Percentiles rank a stretch among this genome's conserved stretches.
Evolutionary conservation across 2,329 filamentous ascomycete genomes (phyloP).

Genomic region (Neofusicoccum kwambonambiense): DNA sequence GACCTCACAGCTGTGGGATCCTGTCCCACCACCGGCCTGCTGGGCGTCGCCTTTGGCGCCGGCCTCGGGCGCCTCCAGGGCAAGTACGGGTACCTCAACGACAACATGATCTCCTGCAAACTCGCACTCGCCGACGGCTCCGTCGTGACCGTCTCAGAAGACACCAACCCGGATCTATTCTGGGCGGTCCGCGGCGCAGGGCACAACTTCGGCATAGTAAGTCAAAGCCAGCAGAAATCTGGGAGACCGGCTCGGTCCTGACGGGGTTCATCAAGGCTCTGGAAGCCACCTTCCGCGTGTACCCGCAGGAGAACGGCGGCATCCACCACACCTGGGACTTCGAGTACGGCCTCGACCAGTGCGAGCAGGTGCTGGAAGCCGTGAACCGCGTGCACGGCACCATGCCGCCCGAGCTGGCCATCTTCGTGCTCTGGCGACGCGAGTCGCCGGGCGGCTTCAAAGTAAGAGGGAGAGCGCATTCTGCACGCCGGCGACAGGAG

Average conservation of each 20-base stretch:
- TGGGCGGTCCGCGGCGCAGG: constrained; percentile 50
- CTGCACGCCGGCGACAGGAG: no score
- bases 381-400: background rate
- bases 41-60: background rate
- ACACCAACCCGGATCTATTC: constrained; percentile 50
- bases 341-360: background rate
- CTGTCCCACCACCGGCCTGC: background rate
- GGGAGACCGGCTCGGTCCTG: no score
- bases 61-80: background rate
- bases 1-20: background rate
- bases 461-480: background rate
- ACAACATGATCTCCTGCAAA: constrained; percentile 23
- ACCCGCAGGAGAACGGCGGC: background rate
- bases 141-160: constrained; percentile 39
- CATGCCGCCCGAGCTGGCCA: background rate
- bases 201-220: constrained; percentile 46
- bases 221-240: no score
- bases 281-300: background rate
- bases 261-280: background rate
- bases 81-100: background rate
- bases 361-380: background rate
- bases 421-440: constrained; percentile 1
- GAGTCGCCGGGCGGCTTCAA: background rate
- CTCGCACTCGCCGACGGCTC: constrained; percentile 44
- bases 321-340: background rate